Percentiles rank a stretch among this genome's conserved stretches.
phyloP scores from a whole-genome alignment of 2,329 filamentous ascomycete species.

The Diaporthe aspalathi region DNA sequence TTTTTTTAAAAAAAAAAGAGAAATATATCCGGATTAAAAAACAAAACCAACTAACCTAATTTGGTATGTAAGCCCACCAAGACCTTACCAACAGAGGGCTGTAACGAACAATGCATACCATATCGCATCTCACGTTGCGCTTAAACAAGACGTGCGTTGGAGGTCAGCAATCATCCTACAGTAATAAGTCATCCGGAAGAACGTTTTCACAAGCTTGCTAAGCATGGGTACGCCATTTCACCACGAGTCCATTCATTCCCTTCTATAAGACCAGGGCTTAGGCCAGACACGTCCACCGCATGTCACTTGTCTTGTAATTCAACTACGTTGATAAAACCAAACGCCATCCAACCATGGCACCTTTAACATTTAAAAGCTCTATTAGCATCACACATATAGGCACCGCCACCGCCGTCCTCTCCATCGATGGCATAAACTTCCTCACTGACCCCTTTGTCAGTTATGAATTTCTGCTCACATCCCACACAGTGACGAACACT shows the following conservation, averaged over 20 bases:
- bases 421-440: slow-evolving; percentile 8
- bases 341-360: neutral
- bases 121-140: too few species aligned
- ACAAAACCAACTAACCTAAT: slow-evolving; percentile 20
- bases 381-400: neutral
- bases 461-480: too few species aligned
- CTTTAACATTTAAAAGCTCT: neutral
- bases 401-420: slow-evolving; percentile 9
- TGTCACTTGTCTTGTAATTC: neutral
- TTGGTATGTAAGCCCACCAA: slow-evolving; percentile 14
- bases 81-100: neutral
- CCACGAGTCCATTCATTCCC: too few species aligned
- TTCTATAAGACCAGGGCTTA: neutral
- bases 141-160: neutral
- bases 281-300: neutral
- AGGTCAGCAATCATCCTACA: neutral
- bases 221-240: neutral
- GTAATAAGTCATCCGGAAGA: neutral
- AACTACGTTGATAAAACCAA: neutral
- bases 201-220: neutral
- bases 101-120: neutral
- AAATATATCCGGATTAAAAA: too few species aligned
- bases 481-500: neutral
- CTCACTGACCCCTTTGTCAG: slow-evolving; percentile 10
- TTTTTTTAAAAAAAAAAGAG: too few species aligned